A percentile compares a stretch with the other conserved stretches of the same genome.
phyloP scores from a whole-genome alignment of 1,284 basidiomycete genomes.

The Leccinum fuscescens region DNA sequence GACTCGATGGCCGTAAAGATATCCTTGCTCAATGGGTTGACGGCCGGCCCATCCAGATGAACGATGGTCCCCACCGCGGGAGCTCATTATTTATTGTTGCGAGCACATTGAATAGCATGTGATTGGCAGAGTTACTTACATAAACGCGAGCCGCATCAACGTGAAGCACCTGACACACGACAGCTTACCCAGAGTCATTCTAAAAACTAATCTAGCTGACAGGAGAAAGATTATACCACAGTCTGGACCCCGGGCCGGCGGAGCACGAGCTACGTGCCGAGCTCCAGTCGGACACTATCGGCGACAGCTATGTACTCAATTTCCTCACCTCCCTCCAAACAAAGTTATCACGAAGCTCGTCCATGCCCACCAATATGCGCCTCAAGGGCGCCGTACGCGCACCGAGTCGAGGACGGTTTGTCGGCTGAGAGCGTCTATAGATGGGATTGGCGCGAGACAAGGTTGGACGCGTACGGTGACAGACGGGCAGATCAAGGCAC shows the following conservation, averaged over 20 bases:
- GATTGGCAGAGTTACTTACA: too few species aligned
- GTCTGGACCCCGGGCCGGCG: too few species aligned
- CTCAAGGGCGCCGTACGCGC: slow-evolving; percentile 47
- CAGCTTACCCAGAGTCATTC: too few species aligned
- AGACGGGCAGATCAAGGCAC: slow-evolving; percentile 2
- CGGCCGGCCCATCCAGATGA: slow-evolving; percentile 46
- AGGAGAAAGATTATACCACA: too few species aligned
- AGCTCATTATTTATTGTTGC: too few species aligned
- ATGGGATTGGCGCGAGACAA: slow-evolving; percentile 72
- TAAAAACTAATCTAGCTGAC: too few species aligned
- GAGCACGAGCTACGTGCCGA: too few species aligned
- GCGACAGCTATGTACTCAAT: slow-evolving; percentile 51
- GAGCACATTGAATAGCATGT: too few species aligned
- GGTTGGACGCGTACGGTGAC: slow-evolving; percentile 33
- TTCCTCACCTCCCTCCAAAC: slow-evolving; percentile 46
- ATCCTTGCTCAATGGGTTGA: slow-evolving; percentile 40
- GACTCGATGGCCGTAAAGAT: slow-evolving; percentile 46
- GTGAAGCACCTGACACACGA: too few species aligned
- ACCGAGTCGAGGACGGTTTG: slow-evolving; percentile 58
- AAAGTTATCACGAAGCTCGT: slow-evolving; percentile 55
- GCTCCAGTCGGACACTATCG: slow-evolving; percentile 41
- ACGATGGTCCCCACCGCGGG: slow-evolving; percentile 39
- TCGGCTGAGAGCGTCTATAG: slow-evolving; percentile 62
- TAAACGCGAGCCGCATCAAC: too few species aligned
- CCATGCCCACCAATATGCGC: slow-evolving; percentile 43